Percentiles rank a stretch among this genome's conserved stretches.
Conservation (phyloP, 345 rosid species). For the Sonneratia caseolaris region DNA sequence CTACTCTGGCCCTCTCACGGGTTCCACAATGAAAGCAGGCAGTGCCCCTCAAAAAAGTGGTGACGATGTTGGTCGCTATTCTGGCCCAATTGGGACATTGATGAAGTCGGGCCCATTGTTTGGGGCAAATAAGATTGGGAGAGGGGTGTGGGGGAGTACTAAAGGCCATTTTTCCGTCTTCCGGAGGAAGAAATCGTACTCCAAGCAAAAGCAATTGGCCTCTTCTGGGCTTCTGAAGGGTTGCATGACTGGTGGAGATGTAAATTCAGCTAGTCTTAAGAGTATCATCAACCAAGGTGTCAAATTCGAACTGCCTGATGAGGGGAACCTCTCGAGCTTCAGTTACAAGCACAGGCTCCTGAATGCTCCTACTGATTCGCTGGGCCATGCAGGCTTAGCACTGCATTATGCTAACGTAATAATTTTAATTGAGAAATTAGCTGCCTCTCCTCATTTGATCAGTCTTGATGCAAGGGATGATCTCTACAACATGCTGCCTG, state of each 20-base stretch:
- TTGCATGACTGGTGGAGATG: constrained; percentile 37
- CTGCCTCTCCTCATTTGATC: constrained; percentile 85
- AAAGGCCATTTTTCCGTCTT: constrained; percentile 25
- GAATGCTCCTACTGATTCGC: constrained; percentile 68
- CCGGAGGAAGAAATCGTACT: constrained; percentile 36
- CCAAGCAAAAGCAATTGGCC: constrained; percentile 43
- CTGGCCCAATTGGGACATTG: constrained; percentile 61
- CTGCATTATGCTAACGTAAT: constrained; percentile 94
- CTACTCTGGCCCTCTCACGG: constrained; percentile 75
- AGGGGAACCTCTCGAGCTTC: constrained; percentile 24
- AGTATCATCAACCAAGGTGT: not conserved
- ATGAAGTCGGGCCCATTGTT: constrained; percentile 53
- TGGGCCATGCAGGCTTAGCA: constrained; percentile 83
- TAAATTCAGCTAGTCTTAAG: not conserved
- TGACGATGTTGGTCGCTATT: constrained; percentile 40
- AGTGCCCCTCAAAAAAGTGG: constrained; percentile 32
- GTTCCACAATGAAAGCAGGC: constrained; percentile 31
- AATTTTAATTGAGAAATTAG: constrained; percentile 77
- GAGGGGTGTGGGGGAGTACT: constrained; percentile 46
- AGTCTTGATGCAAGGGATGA: constrained; percentile 96
- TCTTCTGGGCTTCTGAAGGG: constrained; percentile 86
- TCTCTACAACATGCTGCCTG: constrained; percentile 86
- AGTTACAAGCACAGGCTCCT: constrained; percentile 31
- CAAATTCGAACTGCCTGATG: constrained; percentile 7
- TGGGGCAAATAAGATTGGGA: constrained; percentile 37